Base-by-base conservation (phyloP, 371 early-diverging fungal genomes). In the Mortierella sp. region DNA sequence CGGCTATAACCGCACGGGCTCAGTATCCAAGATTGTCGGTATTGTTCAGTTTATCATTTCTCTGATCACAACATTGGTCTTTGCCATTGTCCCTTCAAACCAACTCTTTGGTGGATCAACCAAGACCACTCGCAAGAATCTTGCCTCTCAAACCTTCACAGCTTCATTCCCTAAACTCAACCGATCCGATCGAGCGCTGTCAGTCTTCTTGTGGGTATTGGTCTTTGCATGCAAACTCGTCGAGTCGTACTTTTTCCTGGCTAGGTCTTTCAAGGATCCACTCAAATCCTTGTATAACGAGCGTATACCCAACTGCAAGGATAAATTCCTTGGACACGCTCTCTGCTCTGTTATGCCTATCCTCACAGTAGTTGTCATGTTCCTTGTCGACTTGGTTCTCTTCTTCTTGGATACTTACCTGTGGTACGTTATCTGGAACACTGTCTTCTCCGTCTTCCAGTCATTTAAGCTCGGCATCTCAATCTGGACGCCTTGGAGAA, bases 331-430 rank as follows among this genome's bases (percentile, higher is more conserved):
- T 42, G 87, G 90, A 3, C 73, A 85, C 2, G 66, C 79, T 19
- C 83, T 93, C 5, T 93, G 94, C 83, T 72, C 80, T 15, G 85
- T 92, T 64, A 93, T 94, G 89, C 91, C 92, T 57, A 82, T 84
- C 51, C 87, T 95, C 55, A 93, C 95, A 0, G 87, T 96, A 31
- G 79, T 87, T 1, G 87, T 94, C 61, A 92, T 96, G 93, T 89
- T 94, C 79, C 76, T 94, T 59, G 88, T 94, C 68, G 91, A 94
- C 63, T 69, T 95, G 45, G 86, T 92, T 9, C 87, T 96, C 29
- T 96, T 93, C 83, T 95, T 96, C 84, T 83, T 96, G 77, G 96
- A 96, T 66, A 95, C 96, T 0, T 96, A 96, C 73, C 86, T 96
- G 47, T 96, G 97, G 96, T 96, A 95, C 75, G 93, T 95, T 49